Base-by-base conservation (phyloP, 208 protist genomes). In the Crithidia fasciculata region DNA sequence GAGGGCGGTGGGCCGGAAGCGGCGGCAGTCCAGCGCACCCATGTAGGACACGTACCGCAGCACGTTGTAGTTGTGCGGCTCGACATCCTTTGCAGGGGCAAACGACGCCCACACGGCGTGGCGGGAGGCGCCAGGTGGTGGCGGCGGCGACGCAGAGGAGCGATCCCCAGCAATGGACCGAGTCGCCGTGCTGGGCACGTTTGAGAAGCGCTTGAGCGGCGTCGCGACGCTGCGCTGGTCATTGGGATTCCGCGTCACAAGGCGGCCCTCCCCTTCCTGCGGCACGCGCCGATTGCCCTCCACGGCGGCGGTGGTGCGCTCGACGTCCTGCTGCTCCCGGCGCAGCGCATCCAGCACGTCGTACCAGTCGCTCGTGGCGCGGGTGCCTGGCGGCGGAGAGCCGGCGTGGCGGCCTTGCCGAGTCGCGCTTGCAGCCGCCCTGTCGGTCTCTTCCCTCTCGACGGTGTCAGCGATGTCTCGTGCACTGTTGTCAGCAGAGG, bases 71-170 rank as follows among this genome's bases (percentile, higher is more conserved):
- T 87, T 88, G 69, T 78, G 76, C 47, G 69, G 49, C 40, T 83
- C 74, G 36, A 8, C 43, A 36, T 79, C 72, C 36, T 63, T 70
- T 5, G 86, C 78, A 4, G 84, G 71, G 0, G 85, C 82, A 49
- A 92, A 81, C 5, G 88, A 86, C 16, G 85, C 76, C 91, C 91
- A 96, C n/a, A 91, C 69, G 56, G 92, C 88, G 8, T 80, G 83
- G 13, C 88, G 84, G 15, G 88, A 88, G 3, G 74, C 58, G 43
- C 57, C 60, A 5, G 57, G 36, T 18, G 63, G 41, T 5, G 15
- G 70, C 7, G 50, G 36, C n/a, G 63, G 41, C 9, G 15, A 66
- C 7, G 50, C 28, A n/a, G 54, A 40, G 5, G 41, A 39, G 47
- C 39, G 55, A 36, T 77, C 69, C 3, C 19, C 37, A 0, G 76